Evolutionary conservation across 176 grass and related monocot genomes (phyloP).

Genomic region (Hordeum marinum): DNA sequence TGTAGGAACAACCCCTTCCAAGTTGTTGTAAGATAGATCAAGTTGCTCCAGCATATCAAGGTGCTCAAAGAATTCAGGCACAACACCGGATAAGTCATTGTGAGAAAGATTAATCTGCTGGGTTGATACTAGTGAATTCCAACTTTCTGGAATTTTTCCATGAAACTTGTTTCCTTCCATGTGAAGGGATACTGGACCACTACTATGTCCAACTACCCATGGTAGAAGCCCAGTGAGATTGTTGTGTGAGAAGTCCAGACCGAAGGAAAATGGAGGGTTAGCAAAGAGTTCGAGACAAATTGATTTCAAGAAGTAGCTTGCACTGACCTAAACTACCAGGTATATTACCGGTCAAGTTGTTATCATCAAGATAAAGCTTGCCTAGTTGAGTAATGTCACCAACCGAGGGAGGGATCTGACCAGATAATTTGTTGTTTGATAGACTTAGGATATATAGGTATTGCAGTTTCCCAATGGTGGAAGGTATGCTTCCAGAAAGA

Average conservation of each 20-base stretch:
- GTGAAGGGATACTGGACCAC: not conserved
- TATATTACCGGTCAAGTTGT: slow-evolving; percentile 36
- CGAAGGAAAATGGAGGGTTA: not conserved
- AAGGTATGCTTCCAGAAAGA: slow-evolving; percentile 38
- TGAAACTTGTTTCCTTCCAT: slow-evolving; percentile 16
- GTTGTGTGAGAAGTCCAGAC: not conserved
- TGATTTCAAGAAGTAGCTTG: slow-evolving; percentile 21
- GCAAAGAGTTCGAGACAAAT: slow-evolving; percentile 11
- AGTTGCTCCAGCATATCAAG: not conserved
- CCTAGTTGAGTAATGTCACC: slow-evolving; percentile 34
- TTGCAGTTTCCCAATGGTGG: slow-evolving; percentile 32
- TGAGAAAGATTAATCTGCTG: not conserved
- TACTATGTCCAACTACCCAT: not conserved
- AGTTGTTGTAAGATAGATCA: slow-evolving; percentile 16
- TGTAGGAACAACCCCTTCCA: not conserved
- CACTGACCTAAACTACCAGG: slow-evolving; percentile 29
- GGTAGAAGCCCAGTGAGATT: not conserved
- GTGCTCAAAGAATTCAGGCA: not conserved
- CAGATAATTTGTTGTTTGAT: slow-evolving; percentile 45
- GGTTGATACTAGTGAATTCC: not conserved
- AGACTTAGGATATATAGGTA: slow-evolving; percentile 28
- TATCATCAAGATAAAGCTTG: slow-evolving; percentile 26
- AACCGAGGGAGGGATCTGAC: slow-evolving; percentile 32
- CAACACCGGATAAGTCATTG: not conserved
- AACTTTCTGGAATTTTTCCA: not conserved